phyloP scores from a whole-genome alignment of 2,329 filamentous ascomycete species.

The Colletotrichum paranaense region DNA sequence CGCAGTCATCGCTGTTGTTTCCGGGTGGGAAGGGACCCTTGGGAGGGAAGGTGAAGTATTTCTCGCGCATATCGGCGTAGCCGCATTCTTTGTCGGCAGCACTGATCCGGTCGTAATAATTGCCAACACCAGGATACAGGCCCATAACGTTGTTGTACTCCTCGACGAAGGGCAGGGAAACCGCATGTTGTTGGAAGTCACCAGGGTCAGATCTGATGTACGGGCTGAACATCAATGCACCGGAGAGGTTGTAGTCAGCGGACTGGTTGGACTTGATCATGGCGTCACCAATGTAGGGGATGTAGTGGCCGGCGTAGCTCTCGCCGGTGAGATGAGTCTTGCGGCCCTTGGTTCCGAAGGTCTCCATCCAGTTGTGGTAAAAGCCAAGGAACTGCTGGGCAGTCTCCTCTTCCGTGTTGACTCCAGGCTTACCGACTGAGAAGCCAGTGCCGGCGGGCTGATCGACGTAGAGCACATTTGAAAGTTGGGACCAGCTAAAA shows the following conservation, averaged over 20 bases:
- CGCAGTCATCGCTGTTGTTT: constrained; percentile 59
- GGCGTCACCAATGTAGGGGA: constrained; percentile 78
- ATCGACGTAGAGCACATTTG: constrained; percentile 49
- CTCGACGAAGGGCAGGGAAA: constrained; percentile 69
- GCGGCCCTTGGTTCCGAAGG: constrained; percentile 74
- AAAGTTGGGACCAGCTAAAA: constrained; percentile 53
- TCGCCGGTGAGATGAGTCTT: constrained; percentile 82
- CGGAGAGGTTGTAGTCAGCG: constrained; percentile 74
- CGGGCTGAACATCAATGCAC: constrained; percentile 74
- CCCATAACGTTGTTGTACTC: constrained; percentile 70
- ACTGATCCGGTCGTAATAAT: constrained; percentile 64
- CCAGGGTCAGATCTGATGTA: constrained; percentile 72
- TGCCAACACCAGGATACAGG: constrained; percentile 62
- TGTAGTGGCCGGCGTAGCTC: constrained; percentile 75
- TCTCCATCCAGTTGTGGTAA: constrained; percentile 81
- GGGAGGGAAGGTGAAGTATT: constrained; percentile 77
- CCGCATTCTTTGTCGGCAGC: constrained; percentile 68
- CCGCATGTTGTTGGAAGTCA: constrained; percentile 54
- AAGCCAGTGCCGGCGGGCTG: constrained; percentile 46
- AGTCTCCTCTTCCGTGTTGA: constrained; percentile 74
- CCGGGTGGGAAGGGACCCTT: constrained; percentile 65
- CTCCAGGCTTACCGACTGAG: constrained; percentile 68
- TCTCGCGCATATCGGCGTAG: constrained; percentile 69
- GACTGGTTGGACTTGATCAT: constrained; percentile 77
- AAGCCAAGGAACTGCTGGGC: constrained; percentile 80